These are phyloP conservation scores for Piloderma croceum DNA, from an alignment of 768 basidiomycete species.

Conservation along the genomic window DNA sequence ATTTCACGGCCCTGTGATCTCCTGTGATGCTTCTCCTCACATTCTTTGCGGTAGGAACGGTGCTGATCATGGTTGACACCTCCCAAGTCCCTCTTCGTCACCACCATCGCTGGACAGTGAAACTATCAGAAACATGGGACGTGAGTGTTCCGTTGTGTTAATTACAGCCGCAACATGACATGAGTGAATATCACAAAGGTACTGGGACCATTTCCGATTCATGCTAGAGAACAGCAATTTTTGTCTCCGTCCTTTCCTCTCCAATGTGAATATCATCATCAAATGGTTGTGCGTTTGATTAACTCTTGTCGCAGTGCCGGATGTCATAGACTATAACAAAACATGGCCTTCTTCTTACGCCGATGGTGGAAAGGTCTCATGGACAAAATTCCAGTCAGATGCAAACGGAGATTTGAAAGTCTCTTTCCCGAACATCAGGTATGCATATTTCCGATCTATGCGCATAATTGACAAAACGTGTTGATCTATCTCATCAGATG, in stretches of 20 bases:
- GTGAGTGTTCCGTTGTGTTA: too few relatives aligned
- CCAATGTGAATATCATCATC: conserved; percentile 40
- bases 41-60: too few relatives aligned
- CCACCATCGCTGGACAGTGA: too few relatives aligned
- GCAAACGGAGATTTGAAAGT: conserved; percentile 47
- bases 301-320: conserved; percentile 35
- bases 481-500: conserved; percentile 49
- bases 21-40: too few relatives aligned
- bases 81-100: too few relatives aligned
- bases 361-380: conserved; percentile 53
- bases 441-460: not conserved
- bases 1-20: too few relatives aligned
- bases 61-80: too few relatives aligned
- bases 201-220: conserved; percentile 79
- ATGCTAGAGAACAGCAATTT: conserved; percentile 79
- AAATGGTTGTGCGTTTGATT: conserved; percentile 2
- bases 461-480: not conserved
- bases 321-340: conserved; percentile 42
- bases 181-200: conserved; percentile 49
- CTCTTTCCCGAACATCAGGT: conserved; percentile 63
- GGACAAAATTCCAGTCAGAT: conserved; percentile 43
- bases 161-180: too few relatives aligned
- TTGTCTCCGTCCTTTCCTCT: conserved; percentile 74
- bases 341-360: conserved; percentile 67
- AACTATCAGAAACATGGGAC: too few relatives aligned